Evolutionary conservation across 208 protist species (phyloP).

Genomic region (Polymyxa betae): DNA sequence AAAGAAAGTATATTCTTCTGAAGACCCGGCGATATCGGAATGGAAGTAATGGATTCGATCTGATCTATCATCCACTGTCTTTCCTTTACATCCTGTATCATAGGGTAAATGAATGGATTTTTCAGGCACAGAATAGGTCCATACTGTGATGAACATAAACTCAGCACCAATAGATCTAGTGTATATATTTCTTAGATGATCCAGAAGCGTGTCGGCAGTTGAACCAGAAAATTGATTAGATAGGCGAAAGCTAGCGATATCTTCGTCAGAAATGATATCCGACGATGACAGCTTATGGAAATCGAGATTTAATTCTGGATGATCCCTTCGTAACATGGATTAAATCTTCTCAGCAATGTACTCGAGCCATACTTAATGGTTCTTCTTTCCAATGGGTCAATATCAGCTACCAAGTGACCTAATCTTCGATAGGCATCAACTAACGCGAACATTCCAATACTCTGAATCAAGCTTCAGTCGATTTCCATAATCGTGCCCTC

Average conservation of each 20-base stretch:
- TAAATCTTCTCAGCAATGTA: not conserved
- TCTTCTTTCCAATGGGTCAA: not conserved
- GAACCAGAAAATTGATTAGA: not conserved
- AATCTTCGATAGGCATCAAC: slow-evolving; percentile 32
- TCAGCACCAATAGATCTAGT: not conserved
- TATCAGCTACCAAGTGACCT: not conserved
- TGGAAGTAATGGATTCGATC: not conserved
- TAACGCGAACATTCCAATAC: too few species aligned
- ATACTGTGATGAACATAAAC: slow-evolving; percentile 1
- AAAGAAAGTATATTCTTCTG: slow-evolving; percentile 43
- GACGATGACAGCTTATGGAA: not conserved
- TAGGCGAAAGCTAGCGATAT: not conserved
- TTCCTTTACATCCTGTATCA: not conserved
- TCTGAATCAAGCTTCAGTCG: too few species aligned
- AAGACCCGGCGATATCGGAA: not conserved
- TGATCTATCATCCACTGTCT: not conserved
- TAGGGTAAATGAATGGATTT: too few species aligned
- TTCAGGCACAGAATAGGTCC: too few species aligned
- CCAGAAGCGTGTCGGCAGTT: not conserved
- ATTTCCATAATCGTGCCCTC: too few species aligned
- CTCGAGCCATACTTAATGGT: not conserved
- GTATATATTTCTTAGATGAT: not conserved
- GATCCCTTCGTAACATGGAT: not conserved
- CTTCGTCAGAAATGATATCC: not conserved
- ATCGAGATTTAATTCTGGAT: slow-evolving; percentile 10